A percentile compares a stretch with the other conserved stretches of the same genome.
Evolutionary conservation across 2,329 filamentous ascomycete genomes (phyloP).

Genomic region (Stagonosporopsis cucurbitacearum): DNA sequence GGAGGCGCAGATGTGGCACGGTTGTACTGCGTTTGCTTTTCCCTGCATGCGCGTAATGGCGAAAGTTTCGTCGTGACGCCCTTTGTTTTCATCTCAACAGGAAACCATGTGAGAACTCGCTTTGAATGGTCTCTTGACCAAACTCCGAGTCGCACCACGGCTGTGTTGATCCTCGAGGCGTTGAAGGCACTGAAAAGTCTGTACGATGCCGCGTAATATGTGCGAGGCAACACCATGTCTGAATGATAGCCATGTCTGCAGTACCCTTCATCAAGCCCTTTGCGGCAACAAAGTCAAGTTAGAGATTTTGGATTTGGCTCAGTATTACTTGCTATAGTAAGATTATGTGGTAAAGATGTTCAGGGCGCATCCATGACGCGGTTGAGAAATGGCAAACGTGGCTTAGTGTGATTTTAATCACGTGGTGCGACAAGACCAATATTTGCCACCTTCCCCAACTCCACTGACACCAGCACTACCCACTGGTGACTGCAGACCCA

Average conservation of each 20-base stretch:
- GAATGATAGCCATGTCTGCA: too few species aligned
- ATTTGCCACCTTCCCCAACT: not conserved
- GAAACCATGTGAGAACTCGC: not conserved
- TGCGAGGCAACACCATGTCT: not conserved
- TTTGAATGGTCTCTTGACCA: not conserved
- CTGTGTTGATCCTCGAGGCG: not conserved
- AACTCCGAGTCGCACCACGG: not conserved
- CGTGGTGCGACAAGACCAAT: not conserved
- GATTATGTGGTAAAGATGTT: too few species aligned
- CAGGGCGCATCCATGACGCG: too few species aligned
- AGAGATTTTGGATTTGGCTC: too few species aligned
- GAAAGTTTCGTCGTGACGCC: not conserved
- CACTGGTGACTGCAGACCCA: not conserved
- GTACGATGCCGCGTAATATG: not conserved
- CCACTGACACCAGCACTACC: not conserved
- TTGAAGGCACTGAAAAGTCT: not conserved
- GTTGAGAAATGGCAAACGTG: not conserved
- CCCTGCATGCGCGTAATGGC: not conserved
- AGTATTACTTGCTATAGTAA: too few species aligned
- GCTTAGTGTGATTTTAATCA: not conserved
- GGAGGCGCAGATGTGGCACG: not conserved
- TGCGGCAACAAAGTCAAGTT: too few species aligned
- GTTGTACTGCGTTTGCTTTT: not conserved
- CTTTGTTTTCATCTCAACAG: not conserved
- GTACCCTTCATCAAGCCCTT: too few species aligned